Base-by-base conservation (phyloP, 2,329 filamentous ascomycete species). In the Claviceps sp. region DNA sequence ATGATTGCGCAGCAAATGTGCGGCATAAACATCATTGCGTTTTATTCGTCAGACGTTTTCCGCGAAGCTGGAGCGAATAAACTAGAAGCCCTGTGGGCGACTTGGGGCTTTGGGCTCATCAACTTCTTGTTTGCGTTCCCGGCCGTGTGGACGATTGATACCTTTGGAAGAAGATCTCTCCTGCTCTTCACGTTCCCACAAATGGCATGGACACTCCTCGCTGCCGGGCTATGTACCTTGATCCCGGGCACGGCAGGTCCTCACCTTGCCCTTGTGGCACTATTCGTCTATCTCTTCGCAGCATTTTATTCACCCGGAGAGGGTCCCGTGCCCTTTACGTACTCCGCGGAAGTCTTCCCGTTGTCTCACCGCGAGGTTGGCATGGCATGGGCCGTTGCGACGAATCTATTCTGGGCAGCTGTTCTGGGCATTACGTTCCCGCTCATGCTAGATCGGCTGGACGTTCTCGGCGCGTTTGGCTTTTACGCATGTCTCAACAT, bases 1-100 rank as follows among this genome's bases (percentile, higher is more conserved):
- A 94, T 94, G 88, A 81, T 86, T 59, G 81, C 80, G 0, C 83
- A 86, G 64, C 82, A 86, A 64, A 82, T 85, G 76, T 85, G 81
- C 58, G 77, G 67, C 49, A 76, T 85, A 64, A 86, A 87, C 62
- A 85, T 88, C 52, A 84, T 88, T 51, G 82, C 84, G 1, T 88
- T 88, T 64, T 88, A 89, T 66, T 84, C 79, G 0, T 82, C 80
- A 0, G 82, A 80, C 5, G 71, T 82, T 16, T 82, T 82, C 59
- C 59, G 64, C 36, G 64, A 82, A 1, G 76, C 82, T 2, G 81
- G 81, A 4, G 78, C 79, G 38, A 65, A 54, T 43, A 64, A 72
- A 1, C 76, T 75, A 46, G 67, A 76, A 37, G 80, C 85, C 57
- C 71, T 82, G n/a, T 64, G 79, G 17, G 77, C 75, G 0, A 78